Base-by-base conservation (phyloP, 2,329 filamentous ascomycete genomes). In the Colletotrichum horii region DNA sequence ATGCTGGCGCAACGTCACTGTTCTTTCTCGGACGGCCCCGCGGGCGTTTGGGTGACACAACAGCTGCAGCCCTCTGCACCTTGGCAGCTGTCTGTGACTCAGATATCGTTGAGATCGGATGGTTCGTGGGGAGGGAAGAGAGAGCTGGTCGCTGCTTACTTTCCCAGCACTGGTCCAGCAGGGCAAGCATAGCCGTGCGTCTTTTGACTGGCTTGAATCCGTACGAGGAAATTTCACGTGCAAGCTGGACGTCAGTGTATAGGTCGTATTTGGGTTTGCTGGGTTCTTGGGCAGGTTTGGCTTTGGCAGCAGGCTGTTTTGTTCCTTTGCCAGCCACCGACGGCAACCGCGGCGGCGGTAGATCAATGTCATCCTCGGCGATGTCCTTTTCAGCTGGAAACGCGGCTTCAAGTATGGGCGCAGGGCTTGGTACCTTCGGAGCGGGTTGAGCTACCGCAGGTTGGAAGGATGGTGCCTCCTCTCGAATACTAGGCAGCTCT, bases 191-290 rank as follows among this genome's bases (percentile, higher is more conserved):
- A 11, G 91, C 91, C 65, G 89, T 87, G 22, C 94, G 89, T 71
- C 87, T 91, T 81, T 93, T 94, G 34, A 96, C 86, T 2, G 92
- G 86, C 80, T 96, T 96, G 83, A 96, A 96, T 0, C 93, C 93
- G 79, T 92, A 95, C 0, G 87, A 86, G 7, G 89, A 85, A 60
- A 96, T 85, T 79, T 93, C 89, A 71, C 88, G 90, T 4, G 91
- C 85, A 19, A 96, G 85, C 74, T 94, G 90, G 11, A 87, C 84
- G 76, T 93, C 92, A 4, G 92, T 92, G 74, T 91, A 92, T 0
- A 89, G 83, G 55, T 90, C 88, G 76, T 90, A 96, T 14, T 90
- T 89, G 3, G 94, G 93, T 55, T 69, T 72, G n/a, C 52, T 60
- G 15, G 73, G 15, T 12, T 32, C 66, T 22, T n/a, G 30, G 3